phyloP scores from a whole-genome alignment of 2,329 filamentous ascomycete genomes.

The Shiraia sp. region DNA sequence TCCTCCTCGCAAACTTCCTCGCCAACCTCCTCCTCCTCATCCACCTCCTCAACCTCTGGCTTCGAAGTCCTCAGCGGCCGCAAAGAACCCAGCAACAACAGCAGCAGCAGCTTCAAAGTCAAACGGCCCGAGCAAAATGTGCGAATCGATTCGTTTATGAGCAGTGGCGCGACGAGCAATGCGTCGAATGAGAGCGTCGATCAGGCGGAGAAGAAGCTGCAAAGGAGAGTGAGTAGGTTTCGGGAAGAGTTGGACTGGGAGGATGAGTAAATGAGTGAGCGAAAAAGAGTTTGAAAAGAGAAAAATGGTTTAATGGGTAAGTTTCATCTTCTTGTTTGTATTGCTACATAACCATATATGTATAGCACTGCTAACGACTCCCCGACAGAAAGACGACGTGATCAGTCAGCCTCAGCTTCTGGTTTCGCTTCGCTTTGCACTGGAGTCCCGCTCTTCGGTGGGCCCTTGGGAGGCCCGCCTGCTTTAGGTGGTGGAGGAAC shows the following conservation, averaged over 20 bases:
- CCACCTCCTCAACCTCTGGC: slow-evolving; percentile 7
- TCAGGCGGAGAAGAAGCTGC: slow-evolving; percentile 14
- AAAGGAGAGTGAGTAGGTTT: slow-evolving; percentile 35
- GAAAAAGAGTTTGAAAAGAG: neutral
- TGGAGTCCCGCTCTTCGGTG: slow-evolving; percentile 31
- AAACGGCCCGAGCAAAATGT: slow-evolving; percentile 17
- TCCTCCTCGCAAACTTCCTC: too few relatives aligned
- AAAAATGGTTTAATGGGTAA: slow-evolving; percentile 12
- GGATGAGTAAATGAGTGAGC: slow-evolving; percentile 11
- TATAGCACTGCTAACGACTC: neutral
- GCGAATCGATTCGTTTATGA: slow-evolving; percentile 26
- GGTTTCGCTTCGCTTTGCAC: slow-evolving; percentile 8
- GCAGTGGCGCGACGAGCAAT: slow-evolving; percentile 12
- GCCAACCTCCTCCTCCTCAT: slow-evolving; percentile 10
- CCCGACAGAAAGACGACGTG: too few relatives aligned
- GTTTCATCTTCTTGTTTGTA: slow-evolving; percentile 5
- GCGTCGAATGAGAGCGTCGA: slow-evolving; percentile 15
- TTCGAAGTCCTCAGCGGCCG: slow-evolving; percentile 32
- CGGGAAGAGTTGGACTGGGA: slow-evolving; percentile 32
- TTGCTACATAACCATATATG: neutral
- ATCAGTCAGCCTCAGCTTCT: slow-evolving; percentile 7
- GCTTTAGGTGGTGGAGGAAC: slow-evolving; percentile 44
- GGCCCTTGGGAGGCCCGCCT: slow-evolving; percentile 42
- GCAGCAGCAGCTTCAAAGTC: slow-evolving; percentile 10
- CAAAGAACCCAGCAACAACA: too few relatives aligned